These are phyloP conservation scores for Arthroderma sp. DNA, from an alignment of 2,329 filamentous ascomycete species.

Conservation along the genomic window DNA sequence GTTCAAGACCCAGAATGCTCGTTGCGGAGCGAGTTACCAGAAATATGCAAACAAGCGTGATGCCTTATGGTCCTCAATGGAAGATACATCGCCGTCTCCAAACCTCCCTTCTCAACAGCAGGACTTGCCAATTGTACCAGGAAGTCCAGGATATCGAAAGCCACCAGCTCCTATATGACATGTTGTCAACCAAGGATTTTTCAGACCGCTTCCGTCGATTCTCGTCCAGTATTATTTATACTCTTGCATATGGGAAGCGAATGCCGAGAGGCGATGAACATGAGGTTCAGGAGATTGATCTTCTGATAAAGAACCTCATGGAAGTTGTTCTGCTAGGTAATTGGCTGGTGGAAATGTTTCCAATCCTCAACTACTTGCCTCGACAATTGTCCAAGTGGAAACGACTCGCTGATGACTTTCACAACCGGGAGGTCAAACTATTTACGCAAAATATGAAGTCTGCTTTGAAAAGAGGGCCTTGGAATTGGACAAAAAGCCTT, in stretches of 20 bases:
- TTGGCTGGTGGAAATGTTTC: conserved; percentile 8
- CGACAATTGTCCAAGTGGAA: neutral
- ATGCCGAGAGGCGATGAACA: conserved; percentile 3
- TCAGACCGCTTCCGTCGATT: conserved; percentile 6
- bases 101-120: conserved; percentile 3
- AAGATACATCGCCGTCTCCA: conserved; percentile 8
- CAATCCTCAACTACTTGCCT: neutral
- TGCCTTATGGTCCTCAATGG: conserved; percentile 10
- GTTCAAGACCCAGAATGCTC: conserved; percentile 20
- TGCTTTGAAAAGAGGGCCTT: neutral
- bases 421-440: neutral
- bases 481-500: conserved; percentile 1
- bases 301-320: conserved; percentile 22
- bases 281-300: conserved; percentile 4
- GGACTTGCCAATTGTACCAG: conserved; percentile 5
- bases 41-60: neutral
- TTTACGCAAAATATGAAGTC: neutral
- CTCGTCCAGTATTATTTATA: conserved; percentile 7
- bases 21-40: conserved; percentile 8
- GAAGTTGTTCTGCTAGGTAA: conserved; percentile 11
- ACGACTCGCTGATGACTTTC: neutral
- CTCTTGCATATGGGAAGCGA: conserved; percentile 11
- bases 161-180: conserved; percentile 8
- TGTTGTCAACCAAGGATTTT: conserved; percentile 9
- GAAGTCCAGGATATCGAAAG: conserved; percentile 10